Evolutionary conservation across 1,139 yeast genomes (phyloP).

Genomic region (Saccharomyces hybrid): DNA sequence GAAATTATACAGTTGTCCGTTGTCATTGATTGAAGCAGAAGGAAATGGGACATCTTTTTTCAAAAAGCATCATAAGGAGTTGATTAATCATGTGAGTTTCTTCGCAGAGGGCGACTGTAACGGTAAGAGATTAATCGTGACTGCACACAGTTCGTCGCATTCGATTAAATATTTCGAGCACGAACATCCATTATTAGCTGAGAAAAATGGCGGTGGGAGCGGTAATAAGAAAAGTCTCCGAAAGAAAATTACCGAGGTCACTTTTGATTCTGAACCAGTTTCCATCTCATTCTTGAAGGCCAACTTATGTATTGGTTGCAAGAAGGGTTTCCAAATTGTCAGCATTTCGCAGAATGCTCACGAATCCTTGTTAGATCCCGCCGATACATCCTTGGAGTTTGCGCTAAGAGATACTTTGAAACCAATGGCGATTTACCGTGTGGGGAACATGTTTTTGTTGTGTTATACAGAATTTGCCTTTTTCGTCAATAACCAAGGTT

Average conservation of each 20-base stretch:
- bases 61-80: constrained; percentile 61
- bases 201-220: constrained; percentile 24
- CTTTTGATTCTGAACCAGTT: constrained; percentile 80
- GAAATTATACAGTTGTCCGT: constrained; percentile 72
- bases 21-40: constrained; percentile 54
- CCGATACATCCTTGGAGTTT: constrained; percentile 45
- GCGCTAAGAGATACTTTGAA: constrained; percentile 70
- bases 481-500: constrained; percentile 88
- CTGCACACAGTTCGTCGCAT: constrained; percentile 70
- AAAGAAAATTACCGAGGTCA: constrained; percentile 65
- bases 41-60: constrained; percentile 49
- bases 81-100: constrained; percentile 77
- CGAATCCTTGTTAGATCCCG: constrained; percentile 83
- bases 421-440: constrained; percentile 85
- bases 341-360: constrained; percentile 48
- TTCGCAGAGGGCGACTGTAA: constrained; percentile 91
- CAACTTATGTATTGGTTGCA: constrained; percentile 87
- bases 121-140: constrained; percentile 81
- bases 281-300: constrained; percentile 85
- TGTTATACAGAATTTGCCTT: constrained; percentile 90
- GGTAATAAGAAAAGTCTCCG: constrained; percentile 56
- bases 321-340: constrained; percentile 92
- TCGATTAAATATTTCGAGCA: constrained; percentile 63
- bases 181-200: constrained; percentile 37
- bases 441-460: constrained; percentile 79